Evolutionary conservation across 805 yeast genomes (phyloP).

Genomic region (Candida maesae): DNA sequence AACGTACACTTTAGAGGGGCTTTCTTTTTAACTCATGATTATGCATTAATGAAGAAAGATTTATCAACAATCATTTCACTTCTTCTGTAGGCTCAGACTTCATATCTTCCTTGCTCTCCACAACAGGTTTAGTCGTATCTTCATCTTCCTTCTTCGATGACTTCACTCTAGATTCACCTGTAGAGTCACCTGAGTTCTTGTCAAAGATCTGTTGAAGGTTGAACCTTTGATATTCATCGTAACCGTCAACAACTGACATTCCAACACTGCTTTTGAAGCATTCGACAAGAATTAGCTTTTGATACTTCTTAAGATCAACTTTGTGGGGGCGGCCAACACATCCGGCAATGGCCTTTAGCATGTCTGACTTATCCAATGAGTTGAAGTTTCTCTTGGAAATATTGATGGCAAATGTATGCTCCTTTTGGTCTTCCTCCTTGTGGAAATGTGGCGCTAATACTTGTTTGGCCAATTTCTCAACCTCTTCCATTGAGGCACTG

Average conservation of each 20-base stretch:
- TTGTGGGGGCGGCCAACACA: constrained; percentile 70
- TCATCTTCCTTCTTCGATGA: neutral
- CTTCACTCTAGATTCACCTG: constrained; percentile 15
- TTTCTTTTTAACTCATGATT: too few relatives aligned
- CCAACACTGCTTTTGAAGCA: constrained; percentile 89
- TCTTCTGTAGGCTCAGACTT: neutral
- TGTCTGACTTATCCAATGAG: constrained; percentile 63
- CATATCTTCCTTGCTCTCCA: neutral
- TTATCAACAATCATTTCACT: neutral
- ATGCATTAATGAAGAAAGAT: neutral
- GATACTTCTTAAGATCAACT: constrained; percentile 78
- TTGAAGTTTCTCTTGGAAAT: constrained; percentile 77
- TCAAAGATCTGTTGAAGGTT: constrained; percentile 81
- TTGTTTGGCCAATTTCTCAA: constrained; percentile 51
- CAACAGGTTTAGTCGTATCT: neutral
- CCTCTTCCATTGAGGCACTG: constrained; percentile 65
- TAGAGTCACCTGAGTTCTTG: constrained; percentile 23
- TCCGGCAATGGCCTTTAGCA: constrained; percentile 69
- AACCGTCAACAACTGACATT: constrained; percentile 72
- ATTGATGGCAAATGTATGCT: constrained; percentile 69
- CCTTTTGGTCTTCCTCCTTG: constrained; percentile 33
- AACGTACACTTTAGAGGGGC: constrained; percentile 12
- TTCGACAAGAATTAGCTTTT: constrained; percentile 76
- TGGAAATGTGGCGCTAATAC: constrained; percentile 73
- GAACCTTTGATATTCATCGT: constrained; percentile 57